phyloP scores from a whole-genome alignment of 2,329 filamentous ascomycete species.

The Trichoderma endophyticum region DNA sequence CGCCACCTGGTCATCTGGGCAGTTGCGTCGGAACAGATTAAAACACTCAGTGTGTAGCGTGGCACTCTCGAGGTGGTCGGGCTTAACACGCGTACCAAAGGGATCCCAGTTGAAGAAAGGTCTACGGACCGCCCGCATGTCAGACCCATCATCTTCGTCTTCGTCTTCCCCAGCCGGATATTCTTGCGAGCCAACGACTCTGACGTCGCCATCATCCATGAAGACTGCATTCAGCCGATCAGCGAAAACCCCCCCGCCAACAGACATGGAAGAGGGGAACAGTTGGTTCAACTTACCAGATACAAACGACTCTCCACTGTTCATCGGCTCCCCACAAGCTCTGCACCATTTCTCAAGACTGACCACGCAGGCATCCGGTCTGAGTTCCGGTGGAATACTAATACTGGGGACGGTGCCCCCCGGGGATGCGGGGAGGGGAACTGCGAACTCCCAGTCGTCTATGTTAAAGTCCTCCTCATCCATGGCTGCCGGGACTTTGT shows the following conservation, averaged over 20 bases:
- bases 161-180: background rate
- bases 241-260: background rate
- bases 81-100: background rate
- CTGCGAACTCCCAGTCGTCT: background rate
- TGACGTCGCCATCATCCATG: background rate
- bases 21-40: background rate
- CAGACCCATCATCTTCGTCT: background rate
- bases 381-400: too few species aligned
- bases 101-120: background rate
- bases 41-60: background rate
- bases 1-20: background rate
- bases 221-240: background rate
- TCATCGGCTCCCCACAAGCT: background rate
- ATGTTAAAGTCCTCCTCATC: background rate
- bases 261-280: background rate
- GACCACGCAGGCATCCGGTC: background rate
- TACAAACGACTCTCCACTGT: background rate
- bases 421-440: background rate
- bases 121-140: background rate
- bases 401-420: background rate
- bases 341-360: background rate
- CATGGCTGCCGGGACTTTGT: background rate
- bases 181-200: background rate
- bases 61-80: background rate
- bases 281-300: background rate